Evolutionary conservation across 129 eudicot genomes (phyloP), one percentile per base, ranked within the genome.

Genomic region (Deinandra increscens): DNA sequence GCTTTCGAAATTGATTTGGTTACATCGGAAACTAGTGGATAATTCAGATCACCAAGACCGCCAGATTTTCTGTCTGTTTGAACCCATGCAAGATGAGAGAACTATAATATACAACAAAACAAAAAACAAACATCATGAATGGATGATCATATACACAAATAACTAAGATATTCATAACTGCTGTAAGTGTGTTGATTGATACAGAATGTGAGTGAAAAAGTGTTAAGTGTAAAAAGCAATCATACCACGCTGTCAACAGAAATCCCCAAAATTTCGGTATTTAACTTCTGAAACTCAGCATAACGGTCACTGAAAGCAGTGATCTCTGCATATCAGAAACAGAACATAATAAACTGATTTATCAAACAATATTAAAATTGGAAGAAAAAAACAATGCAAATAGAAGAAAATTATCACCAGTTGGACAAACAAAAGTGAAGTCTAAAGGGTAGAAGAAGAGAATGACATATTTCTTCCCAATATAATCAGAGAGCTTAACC

Each of bases 51-150:
- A 59, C 98, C 98, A 59, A 92, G 82, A 31, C 98, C 98, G 2
- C 98, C 98, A 4, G 98, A 82, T 68, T 92, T 92, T 75, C 98
- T 92, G 56, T 92, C 96, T 10, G 98, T 86, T 82, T 92, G 98
- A 38, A 92, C 95, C 98, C 98, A 92, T 51, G 96, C 98, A 75
- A 92, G 98, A 81, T 92, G 98, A 34, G 96, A 89, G 86, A 92
- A 89, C 98, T 92, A 58, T 80, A 71, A 48, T 14, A 51, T 56
- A 36, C 2, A 3, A 36, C 7, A 36, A 36, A 36, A 36, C 7
- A 36, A 26, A 26, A 26, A 26, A 26, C 31, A 26, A 26, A 26
- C 31, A 26, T 26, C 31, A 26, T 26, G 11, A 29, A 59, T 1
- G 13, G 8, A 43, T 46, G 51, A 46, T n/a, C 8, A 46, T 14